These are phyloP conservation scores for Talaromyces nanjingensis DNA, from an alignment of 495 filamentous ascomycete genomes.

Conservation along the genomic window DNA sequence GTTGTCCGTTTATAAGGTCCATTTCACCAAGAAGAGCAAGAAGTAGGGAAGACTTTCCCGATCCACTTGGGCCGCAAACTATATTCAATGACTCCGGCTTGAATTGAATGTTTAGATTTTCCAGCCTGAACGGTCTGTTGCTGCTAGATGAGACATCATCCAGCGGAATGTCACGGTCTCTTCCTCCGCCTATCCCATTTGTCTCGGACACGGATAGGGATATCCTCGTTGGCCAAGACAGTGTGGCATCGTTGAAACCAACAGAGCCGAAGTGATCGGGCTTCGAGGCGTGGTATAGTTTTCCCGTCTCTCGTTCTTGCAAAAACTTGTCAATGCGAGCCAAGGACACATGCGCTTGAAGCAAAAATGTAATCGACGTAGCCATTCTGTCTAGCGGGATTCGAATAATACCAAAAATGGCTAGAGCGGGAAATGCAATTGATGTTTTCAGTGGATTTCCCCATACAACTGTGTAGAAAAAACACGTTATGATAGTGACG, in stretches of 20 bases:
- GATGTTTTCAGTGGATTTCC: background rate
- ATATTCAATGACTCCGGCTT: constrained; percentile 60
- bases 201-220: too few relatives aligned
- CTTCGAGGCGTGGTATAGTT: background rate
- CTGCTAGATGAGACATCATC: background rate
- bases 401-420: background rate
- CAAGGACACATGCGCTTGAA: background rate
- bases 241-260: background rate
- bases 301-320: background rate
- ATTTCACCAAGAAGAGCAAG: constrained; percentile 55
- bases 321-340: constrained; percentile 1
- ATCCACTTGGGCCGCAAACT: constrained; percentile 43
- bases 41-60: constrained; percentile 54
- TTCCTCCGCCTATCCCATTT: background rate
- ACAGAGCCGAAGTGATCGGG: background rate
- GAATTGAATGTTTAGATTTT: constrained; percentile 43
- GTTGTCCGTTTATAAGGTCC: constrained; percentile 35
- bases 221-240: background rate
- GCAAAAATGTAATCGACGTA: background rate
- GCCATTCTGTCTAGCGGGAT: background rate
- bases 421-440: background rate
- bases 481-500: background rate
- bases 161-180: background rate
- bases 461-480: background rate
- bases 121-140: background rate